Percentiles rank a stretch among this genome's conserved stretches.
These are phyloP conservation scores for Cydonia oblonga DNA, from an alignment of 331 rosid genomes.

Conservation along the genomic window DNA sequence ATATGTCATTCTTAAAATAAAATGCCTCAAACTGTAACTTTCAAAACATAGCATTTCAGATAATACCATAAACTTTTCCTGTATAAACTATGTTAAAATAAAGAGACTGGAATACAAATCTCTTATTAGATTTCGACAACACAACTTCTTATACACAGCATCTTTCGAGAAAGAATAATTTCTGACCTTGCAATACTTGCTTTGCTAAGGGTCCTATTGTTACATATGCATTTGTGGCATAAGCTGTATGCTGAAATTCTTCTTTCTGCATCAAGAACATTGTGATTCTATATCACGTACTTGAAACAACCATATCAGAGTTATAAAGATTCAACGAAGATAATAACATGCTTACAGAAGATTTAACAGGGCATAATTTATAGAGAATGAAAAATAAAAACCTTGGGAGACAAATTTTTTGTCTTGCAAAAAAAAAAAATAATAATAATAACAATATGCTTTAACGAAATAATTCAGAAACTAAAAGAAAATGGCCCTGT, in stretches of 20 bases:
- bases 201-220: constrained; percentile 56
- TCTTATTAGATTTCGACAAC: neutral
- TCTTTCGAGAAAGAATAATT: neutral
- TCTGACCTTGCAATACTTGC: constrained; percentile 67
- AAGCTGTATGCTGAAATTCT: constrained; percentile 94
- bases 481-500: neutral
- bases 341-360: neutral
- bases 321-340: neutral
- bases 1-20: neutral
- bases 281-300: constrained; percentile 9
- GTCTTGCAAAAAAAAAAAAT: neutral
- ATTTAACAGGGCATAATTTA: neutral
- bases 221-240: constrained; percentile 77
- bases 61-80: neutral
- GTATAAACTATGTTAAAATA: neutral
- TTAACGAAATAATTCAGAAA: neutral
- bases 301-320: neutral
- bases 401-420: neutral
- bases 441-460: neutral
- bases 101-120: neutral
- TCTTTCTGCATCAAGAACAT: constrained; percentile 60
- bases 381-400: neutral
- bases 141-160: neutral
- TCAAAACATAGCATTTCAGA: neutral
- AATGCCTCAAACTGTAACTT: neutral